These are phyloP conservation scores for Alternaria panax DNA, from an alignment of 2,329 filamentous ascomycete genomes.

Conservation along the genomic window DNA sequence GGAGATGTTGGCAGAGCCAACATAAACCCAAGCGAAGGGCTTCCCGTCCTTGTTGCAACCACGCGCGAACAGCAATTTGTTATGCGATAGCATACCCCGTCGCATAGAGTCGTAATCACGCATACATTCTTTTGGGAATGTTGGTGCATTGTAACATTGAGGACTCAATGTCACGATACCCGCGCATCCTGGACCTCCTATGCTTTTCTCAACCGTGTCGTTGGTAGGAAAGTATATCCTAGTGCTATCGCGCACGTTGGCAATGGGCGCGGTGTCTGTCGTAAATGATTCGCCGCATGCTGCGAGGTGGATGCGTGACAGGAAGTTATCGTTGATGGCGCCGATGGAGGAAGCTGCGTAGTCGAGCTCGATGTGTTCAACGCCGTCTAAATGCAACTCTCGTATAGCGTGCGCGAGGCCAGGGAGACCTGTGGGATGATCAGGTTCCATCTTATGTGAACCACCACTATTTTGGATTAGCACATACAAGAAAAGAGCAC, in stretches of 20 bases:
- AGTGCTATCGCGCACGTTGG: constrained; percentile 25
- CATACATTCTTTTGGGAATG: constrained; percentile 76
- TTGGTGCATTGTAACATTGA: constrained; percentile 72
- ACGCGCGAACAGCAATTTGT: constrained; percentile 68
- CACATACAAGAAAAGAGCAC: background rate
- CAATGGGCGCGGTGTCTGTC: background rate
- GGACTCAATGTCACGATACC: constrained; percentile 84
- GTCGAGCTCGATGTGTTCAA: constrained; percentile 70
- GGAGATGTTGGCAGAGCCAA: constrained; percentile 90
- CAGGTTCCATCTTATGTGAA: constrained; percentile 41
- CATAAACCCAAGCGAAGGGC: constrained; percentile 75
- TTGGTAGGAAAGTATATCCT: constrained; percentile 46
- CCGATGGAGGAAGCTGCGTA: constrained; percentile 84
- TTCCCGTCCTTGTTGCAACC: constrained; percentile 35
- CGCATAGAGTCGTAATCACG: constrained; percentile 78
- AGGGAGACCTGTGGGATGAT: constrained; percentile 71
- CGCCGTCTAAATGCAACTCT: constrained; percentile 34
- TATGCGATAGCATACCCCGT: constrained; percentile 81
- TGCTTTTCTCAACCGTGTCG: constrained; percentile 64
- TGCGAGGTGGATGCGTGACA: constrained; percentile 67
- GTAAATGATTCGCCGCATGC: constrained; percentile 53
- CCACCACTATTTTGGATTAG: constrained; percentile 42
- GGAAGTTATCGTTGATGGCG: constrained; percentile 71
- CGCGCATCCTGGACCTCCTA: constrained; percentile 66
- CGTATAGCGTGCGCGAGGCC: constrained; percentile 73